These are phyloP conservation scores for Tetragonia tetragonoides DNA, from an alignment of 148 eudicot genomes.

Conservation along the genomic window DNA sequence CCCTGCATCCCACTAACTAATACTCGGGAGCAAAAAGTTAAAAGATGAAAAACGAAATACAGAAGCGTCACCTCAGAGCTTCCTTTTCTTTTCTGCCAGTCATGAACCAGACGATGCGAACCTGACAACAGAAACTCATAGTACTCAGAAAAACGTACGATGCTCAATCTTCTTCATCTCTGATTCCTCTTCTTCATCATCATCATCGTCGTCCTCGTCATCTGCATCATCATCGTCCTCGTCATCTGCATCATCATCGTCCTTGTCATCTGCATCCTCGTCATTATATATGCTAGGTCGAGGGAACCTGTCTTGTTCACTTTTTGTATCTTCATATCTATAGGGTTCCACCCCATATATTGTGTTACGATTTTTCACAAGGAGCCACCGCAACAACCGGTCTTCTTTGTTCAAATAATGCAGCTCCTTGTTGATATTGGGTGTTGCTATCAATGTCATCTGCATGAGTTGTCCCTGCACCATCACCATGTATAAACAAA, in stretches of 20 bases:
- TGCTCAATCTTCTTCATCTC: not conserved
- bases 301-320: slow-evolving; percentile 26
- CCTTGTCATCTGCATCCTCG: slow-evolving; percentile 39
- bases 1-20: no score
- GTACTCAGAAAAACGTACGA: not conserved
- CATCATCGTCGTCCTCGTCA: not conserved
- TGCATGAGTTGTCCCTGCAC: slow-evolving; percentile 77
- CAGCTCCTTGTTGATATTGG: slow-evolving; percentile 78
- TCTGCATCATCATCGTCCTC: slow-evolving; percentile 9
- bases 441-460: slow-evolving; percentile 96
- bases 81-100: no score
- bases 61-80: no score
- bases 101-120: no score
- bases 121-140: not conserved
- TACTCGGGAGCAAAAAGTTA: no score
- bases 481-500: slow-evolving; percentile 26
- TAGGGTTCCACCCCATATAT: slow-evolving; percentile 36
- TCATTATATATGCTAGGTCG: slow-evolving; percentile 34
- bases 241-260: slow-evolving; percentile 39
- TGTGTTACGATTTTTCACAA: slow-evolving; percentile 70
- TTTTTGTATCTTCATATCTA: slow-evolving; percentile 31
- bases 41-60: no score
- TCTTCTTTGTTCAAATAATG: slow-evolving; percentile 93
- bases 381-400: slow-evolving; percentile 80
- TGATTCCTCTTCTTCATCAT: not conserved